These are phyloP conservation scores for Ophiostoma pallidulum DNA, from an alignment of 2,329 filamentous ascomycete species.

Conservation along the genomic window DNA sequence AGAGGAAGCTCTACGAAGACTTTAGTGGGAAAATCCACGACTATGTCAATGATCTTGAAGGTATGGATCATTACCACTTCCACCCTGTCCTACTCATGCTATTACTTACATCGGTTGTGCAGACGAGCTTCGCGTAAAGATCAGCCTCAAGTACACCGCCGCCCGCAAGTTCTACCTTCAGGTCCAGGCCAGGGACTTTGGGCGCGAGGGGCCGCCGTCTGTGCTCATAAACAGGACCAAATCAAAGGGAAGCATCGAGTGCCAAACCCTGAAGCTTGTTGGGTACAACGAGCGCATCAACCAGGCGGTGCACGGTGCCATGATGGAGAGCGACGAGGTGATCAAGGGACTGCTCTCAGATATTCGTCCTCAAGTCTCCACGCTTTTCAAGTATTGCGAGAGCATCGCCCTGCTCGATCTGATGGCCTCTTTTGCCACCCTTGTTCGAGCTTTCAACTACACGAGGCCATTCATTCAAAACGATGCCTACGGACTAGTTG, in stretches of 20 bases:
- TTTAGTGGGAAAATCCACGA: slow-evolving; percentile 58
- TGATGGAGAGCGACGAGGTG: slow-evolving; percentile 70
- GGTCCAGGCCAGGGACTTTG: slow-evolving; percentile 52
- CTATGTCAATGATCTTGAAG: slow-evolving; percentile 50
- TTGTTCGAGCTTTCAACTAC: slow-evolving; percentile 49
- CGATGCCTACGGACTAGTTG: slow-evolving; percentile 57
- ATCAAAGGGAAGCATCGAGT: slow-evolving; percentile 71
- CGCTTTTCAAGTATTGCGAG: slow-evolving; percentile 77
- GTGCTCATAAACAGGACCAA: slow-evolving; percentile 65
- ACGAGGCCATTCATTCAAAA: slow-evolving; percentile 59
- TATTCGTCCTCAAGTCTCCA: slow-evolving; percentile 62
- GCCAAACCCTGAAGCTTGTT: slow-evolving; percentile 74
- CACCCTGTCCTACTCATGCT: not conserved
- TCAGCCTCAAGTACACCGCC: slow-evolving; percentile 60
- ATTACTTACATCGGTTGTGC: slow-evolving; percentile 19
- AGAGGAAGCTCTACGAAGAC: slow-evolving; percentile 76
- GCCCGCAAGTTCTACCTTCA: slow-evolving; percentile 72
- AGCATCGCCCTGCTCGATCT: slow-evolving; percentile 82
- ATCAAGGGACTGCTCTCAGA: slow-evolving; percentile 61
- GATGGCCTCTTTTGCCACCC: slow-evolving; percentile 65
- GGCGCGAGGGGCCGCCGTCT: slow-evolving; percentile 31
- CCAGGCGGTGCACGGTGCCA: slow-evolving; percentile 73
- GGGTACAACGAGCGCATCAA: slow-evolving; percentile 71
- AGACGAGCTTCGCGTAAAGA: slow-evolving; percentile 10
- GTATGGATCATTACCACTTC: slow-evolving; percentile 30